These are phyloP conservation scores for Glonium stellatum DNA, from an alignment of 495 filamentous ascomycete genomes.

Conservation along the genomic window DNA sequence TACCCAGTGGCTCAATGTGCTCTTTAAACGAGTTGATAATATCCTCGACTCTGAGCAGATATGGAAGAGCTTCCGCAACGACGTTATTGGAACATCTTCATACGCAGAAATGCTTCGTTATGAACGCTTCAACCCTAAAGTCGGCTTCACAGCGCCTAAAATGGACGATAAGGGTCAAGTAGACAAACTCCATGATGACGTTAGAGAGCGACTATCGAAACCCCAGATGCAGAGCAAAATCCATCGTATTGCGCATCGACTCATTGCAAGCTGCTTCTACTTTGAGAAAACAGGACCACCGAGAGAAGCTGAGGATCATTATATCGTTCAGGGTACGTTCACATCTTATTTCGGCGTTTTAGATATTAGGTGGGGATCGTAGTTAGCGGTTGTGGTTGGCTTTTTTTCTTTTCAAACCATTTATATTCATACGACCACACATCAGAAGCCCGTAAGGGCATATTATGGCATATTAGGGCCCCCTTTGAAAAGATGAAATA, in stretches of 20 bases:
- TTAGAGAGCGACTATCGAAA: neutral
- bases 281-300: conserved; percentile 1
- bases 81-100: conserved; percentile 1
- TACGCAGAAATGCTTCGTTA: conserved; percentile 10
- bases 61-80: conserved; percentile 20
- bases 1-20: conserved; percentile 7
- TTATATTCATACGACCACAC: neutral
- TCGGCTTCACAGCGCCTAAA: conserved; percentile 18
- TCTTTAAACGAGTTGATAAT: conserved; percentile 20
- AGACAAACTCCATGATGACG: conserved; percentile 10
- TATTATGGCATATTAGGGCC: neutral
- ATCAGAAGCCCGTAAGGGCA: neutral
- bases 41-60: conserved; percentile 22
- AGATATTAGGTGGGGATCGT: no score
- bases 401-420: no score
- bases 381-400: no score
- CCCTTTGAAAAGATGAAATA: neutral
- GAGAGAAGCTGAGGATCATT: conserved; percentile 1
- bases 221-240: neutral
- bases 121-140: conserved; percentile 24
- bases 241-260: neutral
- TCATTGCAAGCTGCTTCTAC: conserved; percentile 5
- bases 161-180: conserved; percentile 28
- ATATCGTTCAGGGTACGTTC: neutral
- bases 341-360: no score